Base-by-base conservation (phyloP, 805 yeast genomes). In the Wickerhamiella occidentalis region DNA sequence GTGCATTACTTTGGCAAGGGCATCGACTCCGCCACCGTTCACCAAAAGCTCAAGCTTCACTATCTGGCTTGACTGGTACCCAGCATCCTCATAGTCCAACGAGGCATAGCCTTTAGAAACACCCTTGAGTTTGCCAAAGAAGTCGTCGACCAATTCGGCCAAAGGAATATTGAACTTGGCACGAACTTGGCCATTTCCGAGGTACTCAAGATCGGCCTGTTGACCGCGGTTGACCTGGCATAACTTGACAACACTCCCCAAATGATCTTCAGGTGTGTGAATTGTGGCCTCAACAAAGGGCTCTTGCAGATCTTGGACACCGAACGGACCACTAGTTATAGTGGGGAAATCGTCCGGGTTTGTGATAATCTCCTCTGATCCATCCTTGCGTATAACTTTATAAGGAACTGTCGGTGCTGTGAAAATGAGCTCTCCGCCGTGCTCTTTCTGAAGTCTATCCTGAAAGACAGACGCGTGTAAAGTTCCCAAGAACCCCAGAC, bases 371-470 rank as follows among this genome's bases (percentile, higher is more conserved):
- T 72, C 66, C 52, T 78, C 84, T 0, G 64, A 65, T 0, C 86
- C 94, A 56, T 83, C 80, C 44, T 69, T 70, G 60, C 75, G 79
- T n/a, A 77, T 71, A 11, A 92, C 69, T 58, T 81, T 78, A 62
- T 88, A 92, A 0, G 97, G 97, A 11, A 90, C 98, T 0, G 96
- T 88, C 0, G 98, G 96, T 8, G 94, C 88, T 0, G 97, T 92
- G 52, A 90, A 79, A 52, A 90, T 86, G 54, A 90, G 74, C 53
- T 85, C 81, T 1, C 95, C 87, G 6, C 97, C 97, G 61, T 92
- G 88, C 63, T 90, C 98, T 54, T 84, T 85, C 57, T 87, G 94
- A 51, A 90, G 69, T 46, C 98, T 70, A 58, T 92, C 96, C 58
- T 83, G 82, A 66, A 90, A 90, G 1, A 90, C 96, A 8, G 94